Base-by-base conservation (phyloP, 352 stramenopile genomes). In the Phytophthora quininea region DNA sequence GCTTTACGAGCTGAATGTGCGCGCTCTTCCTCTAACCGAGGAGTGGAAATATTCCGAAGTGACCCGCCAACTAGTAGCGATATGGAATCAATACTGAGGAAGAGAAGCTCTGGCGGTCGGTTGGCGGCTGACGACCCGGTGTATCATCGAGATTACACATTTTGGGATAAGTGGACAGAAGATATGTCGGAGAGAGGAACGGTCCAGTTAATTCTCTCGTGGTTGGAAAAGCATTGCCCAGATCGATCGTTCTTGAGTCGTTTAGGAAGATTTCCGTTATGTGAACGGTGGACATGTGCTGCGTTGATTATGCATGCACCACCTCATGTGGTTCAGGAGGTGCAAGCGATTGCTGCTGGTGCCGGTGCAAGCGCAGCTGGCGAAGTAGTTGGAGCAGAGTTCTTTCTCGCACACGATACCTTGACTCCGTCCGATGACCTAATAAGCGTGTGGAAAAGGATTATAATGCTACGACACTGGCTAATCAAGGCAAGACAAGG, bases 391-490 rank as follows among this genome's bases (percentile, higher is more conserved):
- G 57, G 50, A 42, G 58, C 61, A 12, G 73, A 76, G 2, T 71
- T 70, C 32, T 83, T 79, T 14, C 49, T 84, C 8, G 76, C 86
- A 30, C 71, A 88, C 6, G 74, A 84, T 11, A 65, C 91, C 33
- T 57, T 95, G 19, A 73, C 80, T 4, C 89, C 87, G 6, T 96
- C 89, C 0, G 79, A 92, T 48, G 89, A 95, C 45, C 57, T 96
- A 3, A 53, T 80, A 48, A 63, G 73, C 38, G 74, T 96, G 19
- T 95, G 89, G 89, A 93, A 93, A 58, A 79, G 80, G 14, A 72
- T 96, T 15, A 64, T 96, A n/a, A 82, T 80, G 62, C 64, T 96
- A 27, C 84, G 89, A 7, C 89, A 96, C 58, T 95, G 89, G 89
- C 42, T 96, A 12, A 95, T 96, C 37, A 93, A 93, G 50, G 76